Conservation (phyloP, 192 early-diverging fungal species). For the Umbelopsis vinacea region DNA sequence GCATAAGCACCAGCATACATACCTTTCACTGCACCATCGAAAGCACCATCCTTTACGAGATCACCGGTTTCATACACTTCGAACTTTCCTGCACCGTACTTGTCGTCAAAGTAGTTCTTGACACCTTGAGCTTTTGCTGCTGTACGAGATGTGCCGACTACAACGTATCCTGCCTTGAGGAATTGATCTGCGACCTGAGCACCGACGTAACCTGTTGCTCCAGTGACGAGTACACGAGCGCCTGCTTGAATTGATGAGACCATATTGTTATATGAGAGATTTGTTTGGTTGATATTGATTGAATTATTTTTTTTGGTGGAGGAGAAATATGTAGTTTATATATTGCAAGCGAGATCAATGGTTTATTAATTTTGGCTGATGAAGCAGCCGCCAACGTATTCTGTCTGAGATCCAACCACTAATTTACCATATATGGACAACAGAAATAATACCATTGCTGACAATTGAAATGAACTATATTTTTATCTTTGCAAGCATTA, state of each 20-base stretch:
- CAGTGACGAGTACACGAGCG: conserved; percentile 22
- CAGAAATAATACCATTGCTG: too few relatives aligned
- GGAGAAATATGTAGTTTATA: too few relatives aligned
- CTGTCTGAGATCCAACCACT: too few relatives aligned
- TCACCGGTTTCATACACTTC: conserved; percentile 38
- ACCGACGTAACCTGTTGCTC: conserved; percentile 51
- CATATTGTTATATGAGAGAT: too few relatives aligned
- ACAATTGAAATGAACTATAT: too few relatives aligned
- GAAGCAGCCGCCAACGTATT: too few relatives aligned
- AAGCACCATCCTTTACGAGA: conserved; percentile 35
- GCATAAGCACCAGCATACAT: background rate
- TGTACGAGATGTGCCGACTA: conserved; percentile 48
- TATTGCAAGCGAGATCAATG: too few relatives aligned
- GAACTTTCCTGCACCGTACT: conserved; percentile 6
- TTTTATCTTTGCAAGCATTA: too few relatives aligned
- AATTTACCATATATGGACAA: too few relatives aligned
- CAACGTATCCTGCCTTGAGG: conserved; percentile 40
- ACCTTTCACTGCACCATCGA: conserved; percentile 51
- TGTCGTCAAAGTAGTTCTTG: background rate
- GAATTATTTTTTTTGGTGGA: too few relatives aligned
- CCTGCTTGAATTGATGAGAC: background rate
- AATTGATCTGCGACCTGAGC: conserved; percentile 48
- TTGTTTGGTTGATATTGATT: too few relatives aligned
- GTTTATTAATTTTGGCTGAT: too few relatives aligned
- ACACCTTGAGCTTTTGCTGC: conserved; percentile 28